Evolutionary conservation across 176 grass and related monocot genomes (phyloP).

Genomic region (Pontederia crassipes): DNA sequence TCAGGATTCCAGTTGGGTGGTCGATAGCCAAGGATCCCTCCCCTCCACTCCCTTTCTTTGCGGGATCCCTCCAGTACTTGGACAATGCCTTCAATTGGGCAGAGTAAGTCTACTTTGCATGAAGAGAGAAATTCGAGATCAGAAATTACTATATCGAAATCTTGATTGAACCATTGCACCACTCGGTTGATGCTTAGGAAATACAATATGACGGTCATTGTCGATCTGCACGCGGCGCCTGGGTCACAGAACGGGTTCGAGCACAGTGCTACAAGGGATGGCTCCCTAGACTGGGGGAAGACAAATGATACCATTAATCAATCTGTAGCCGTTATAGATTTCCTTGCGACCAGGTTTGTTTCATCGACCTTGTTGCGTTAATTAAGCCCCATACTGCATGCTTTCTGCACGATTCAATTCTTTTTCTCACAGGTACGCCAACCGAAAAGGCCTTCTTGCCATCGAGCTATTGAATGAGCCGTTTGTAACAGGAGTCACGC

Average conservation of each 20-base stretch:
- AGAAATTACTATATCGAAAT: not conserved
- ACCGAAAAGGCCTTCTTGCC: constrained; percentile 31
- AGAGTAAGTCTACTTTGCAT: constrained; percentile 27
- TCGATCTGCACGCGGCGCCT: constrained; percentile 51
- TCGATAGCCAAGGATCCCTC: constrained; percentile 48
- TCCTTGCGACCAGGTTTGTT: constrained; percentile 40
- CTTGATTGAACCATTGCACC: not conserved
- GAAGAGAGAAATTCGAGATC: too few relatives aligned
- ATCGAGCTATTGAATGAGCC: constrained; percentile 71
- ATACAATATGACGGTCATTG: constrained; percentile 38
- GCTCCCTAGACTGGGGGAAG: constrained; percentile 39
- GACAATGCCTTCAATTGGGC: constrained; percentile 76
- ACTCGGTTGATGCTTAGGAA: constrained; percentile 17
- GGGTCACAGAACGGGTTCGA: constrained; percentile 51
- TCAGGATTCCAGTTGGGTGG: constrained; percentile 64
- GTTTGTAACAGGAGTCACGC: constrained; percentile 20
- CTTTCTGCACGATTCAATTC: too few relatives aligned
- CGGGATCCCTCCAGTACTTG: constrained; percentile 38
- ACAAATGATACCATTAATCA: constrained; percentile 30
- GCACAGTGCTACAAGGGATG: constrained; percentile 37
- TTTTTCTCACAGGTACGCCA: constrained; percentile 29
- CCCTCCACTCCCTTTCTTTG: constrained; percentile 42
- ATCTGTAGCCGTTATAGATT: constrained; percentile 44
- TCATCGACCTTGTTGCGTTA: too few relatives aligned
- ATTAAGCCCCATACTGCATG: too few relatives aligned